phyloP scores from a whole-genome alignment of 768 basidiomycete genomes.

The Boletus sensibilis region DNA sequence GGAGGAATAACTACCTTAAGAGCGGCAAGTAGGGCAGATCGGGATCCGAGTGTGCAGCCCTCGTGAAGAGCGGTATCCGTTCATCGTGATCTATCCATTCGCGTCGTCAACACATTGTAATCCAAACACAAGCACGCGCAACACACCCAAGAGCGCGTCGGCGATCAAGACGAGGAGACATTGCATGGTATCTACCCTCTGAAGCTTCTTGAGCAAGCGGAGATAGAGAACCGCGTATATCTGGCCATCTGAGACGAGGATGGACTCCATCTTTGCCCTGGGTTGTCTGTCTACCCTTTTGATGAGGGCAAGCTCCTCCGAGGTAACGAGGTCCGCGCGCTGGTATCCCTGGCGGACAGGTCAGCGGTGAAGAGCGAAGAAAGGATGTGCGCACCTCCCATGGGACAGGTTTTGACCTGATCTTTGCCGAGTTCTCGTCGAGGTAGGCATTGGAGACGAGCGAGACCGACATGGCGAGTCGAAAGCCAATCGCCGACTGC shows the following conservation, averaged over 20 bases:
- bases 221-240: slow-evolving; percentile 89
- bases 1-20: slow-evolving; percentile 52
- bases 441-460: slow-evolving; percentile 82
- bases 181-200: slow-evolving; percentile 84
- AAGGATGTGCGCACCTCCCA: slow-evolving; percentile 74
- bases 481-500: not conserved
- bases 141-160: slow-evolving; percentile 79
- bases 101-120: not conserved
- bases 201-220: slow-evolving; percentile 81
- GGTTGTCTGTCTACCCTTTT: slow-evolving; percentile 89
- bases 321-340: slow-evolving; percentile 84
- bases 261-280: slow-evolving; percentile 67
- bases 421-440: slow-evolving; percentile 85
- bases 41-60: slow-evolving; percentile 59
- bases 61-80: slow-evolving; percentile 73
- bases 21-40: slow-evolving; percentile 80
- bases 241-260: slow-evolving; percentile 78
- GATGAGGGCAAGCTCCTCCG: slow-evolving; percentile 82
- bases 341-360: slow-evolving; percentile 76
- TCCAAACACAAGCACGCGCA: not conserved
- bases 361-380: not conserved
- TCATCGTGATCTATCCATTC: slow-evolving; percentile 73
- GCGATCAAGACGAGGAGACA: slow-evolving; percentile 83
- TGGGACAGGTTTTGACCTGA: slow-evolving; percentile 85
- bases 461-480: slow-evolving; percentile 59